Conservation (phyloP, 306 rosid species). For the Ziziphus jujuba region DNA sequence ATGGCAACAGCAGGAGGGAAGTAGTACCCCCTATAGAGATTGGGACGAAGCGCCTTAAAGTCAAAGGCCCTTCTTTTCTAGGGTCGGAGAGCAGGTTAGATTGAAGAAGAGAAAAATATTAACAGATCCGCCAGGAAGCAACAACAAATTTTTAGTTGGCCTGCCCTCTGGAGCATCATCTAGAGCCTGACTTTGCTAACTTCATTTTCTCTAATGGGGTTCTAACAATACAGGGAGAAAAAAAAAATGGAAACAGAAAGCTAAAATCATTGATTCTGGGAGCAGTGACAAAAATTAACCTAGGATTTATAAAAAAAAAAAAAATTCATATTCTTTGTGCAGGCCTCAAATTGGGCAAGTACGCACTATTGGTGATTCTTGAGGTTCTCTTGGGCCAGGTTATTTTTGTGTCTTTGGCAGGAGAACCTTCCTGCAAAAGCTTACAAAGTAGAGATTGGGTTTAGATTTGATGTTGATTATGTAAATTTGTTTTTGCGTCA, state of each 20-base stretch:
- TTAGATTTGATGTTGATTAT: conserved; percentile 36
- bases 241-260: conserved; percentile 24
- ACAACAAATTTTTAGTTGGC: conserved; percentile 32
- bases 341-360: conserved; percentile 73
- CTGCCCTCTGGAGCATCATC: conserved; percentile 29
- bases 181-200: conserved; percentile 68
- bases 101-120: conserved; percentile 37
- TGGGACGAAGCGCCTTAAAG: conserved; percentile 76
- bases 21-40: conserved; percentile 54
- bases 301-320: conserved; percentile 34
- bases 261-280: conserved; percentile 62
- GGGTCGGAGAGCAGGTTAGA: conserved; percentile 64
- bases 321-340: conserved; percentile 86
- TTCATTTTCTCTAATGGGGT: conserved; percentile 63
- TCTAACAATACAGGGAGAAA: conserved; percentile 59
- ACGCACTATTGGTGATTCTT: conserved; percentile 66
- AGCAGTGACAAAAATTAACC: conserved; percentile 73
- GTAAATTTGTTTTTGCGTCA: conserved; percentile 58
- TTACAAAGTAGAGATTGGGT: conserved; percentile 47
- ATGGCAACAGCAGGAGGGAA: conserved; percentile 33
- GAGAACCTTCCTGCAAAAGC: conserved; percentile 60
- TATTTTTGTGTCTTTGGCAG: conserved; percentile 64
- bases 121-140: conserved; percentile 33
- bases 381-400: conserved; percentile 66
- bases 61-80: conserved; percentile 65